Conservation (phyloP, 2,329 filamentous ascomycete species). For the Helicocarpus griseus region DNA sequence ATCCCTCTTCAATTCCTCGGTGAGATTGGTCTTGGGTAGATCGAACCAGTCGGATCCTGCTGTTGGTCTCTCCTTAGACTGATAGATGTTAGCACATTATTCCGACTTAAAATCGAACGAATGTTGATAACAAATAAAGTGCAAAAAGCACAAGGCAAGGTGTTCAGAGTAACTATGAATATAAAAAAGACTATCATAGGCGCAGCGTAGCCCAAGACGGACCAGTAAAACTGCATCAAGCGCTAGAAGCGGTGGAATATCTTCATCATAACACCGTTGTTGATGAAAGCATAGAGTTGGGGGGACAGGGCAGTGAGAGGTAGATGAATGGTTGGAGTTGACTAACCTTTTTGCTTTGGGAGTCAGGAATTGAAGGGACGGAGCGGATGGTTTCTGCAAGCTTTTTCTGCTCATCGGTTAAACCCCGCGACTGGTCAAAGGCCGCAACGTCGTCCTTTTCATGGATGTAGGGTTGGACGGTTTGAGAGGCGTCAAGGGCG, state of each 20-base stretch:
- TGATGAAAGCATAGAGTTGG: slow-evolving; percentile 10
- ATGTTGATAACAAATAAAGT: slow-evolving; percentile 1
- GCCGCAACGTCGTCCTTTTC: slow-evolving; percentile 44
- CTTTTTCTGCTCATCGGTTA: slow-evolving; percentile 39
- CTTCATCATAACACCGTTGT: slow-evolving; percentile 59
- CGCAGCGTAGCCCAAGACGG: slow-evolving; percentile 72
- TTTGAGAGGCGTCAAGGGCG: slow-evolving; percentile 37
- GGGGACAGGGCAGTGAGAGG: slow-evolving; percentile 1
- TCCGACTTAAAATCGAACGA: slow-evolving; percentile 1
- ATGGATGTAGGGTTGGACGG: slow-evolving; percentile 46
- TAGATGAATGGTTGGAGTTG: not conserved
- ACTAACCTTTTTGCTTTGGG: slow-evolving; percentile 44
- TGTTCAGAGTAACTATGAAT: slow-evolving; percentile 67
- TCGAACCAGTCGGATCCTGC: slow-evolving; percentile 82
- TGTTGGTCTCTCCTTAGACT: slow-evolving; percentile 47
- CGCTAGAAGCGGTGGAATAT: slow-evolving; percentile 50
- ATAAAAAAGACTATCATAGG: slow-evolving; percentile 54
- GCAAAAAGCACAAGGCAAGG: slow-evolving; percentile 26
- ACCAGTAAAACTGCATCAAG: slow-evolving; percentile 64
- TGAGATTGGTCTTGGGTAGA: slow-evolving; percentile 73
- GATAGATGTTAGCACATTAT: slow-evolving; percentile 9
- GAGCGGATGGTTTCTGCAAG: slow-evolving; percentile 41
- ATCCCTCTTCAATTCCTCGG: slow-evolving; percentile 77
- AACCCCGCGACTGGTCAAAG: slow-evolving; percentile 43
- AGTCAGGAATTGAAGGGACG: slow-evolving; percentile 43